Evolutionary conservation across 768 basidiomycete genomes (phyloP).

Genomic region (Fomitopsis pulvina): DNA sequence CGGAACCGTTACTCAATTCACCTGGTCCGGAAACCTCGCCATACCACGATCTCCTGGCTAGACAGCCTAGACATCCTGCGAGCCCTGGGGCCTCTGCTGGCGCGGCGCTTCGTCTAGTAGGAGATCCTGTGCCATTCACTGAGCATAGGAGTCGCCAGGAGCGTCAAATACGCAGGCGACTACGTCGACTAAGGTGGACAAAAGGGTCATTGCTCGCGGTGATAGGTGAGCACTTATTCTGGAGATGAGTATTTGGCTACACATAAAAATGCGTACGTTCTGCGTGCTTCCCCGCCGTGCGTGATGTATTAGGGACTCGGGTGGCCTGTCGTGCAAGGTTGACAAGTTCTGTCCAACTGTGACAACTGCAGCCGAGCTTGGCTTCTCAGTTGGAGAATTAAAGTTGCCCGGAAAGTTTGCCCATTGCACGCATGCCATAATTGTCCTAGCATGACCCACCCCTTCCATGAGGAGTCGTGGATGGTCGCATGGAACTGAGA

Average conservation of each 20-base stretch:
- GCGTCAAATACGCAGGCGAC: constrained; percentile 21
- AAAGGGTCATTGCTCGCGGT: constrained; percentile 25
- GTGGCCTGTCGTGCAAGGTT: neutral
- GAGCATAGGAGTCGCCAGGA: constrained; percentile 28
- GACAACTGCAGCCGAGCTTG: neutral
- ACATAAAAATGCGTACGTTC: no score
- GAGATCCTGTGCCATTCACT: constrained; percentile 23
- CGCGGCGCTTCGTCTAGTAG: constrained; percentile 23
- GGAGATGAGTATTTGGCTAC: neutral
- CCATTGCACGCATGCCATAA: no score
- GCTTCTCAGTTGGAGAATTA: no score
- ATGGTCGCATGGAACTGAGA: no score
- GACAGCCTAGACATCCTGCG: constrained; percentile 39
- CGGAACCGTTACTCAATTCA: constrained; percentile 24
- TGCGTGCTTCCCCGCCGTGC: no score
- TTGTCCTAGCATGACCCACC: no score
- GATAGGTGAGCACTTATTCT: constrained; percentile 32
- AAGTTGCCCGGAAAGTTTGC: no score
- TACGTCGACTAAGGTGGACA: constrained; percentile 28
- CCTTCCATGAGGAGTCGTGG: no score
- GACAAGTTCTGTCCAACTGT: neutral
- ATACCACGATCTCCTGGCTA: constrained; percentile 31
- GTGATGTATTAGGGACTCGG: neutral
- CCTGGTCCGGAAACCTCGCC: constrained; percentile 19
- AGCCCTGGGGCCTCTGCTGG: constrained; percentile 25